phyloP scores from a whole-genome alignment of 23 red algal species.

The Gracilaria gracilis region DNA sequence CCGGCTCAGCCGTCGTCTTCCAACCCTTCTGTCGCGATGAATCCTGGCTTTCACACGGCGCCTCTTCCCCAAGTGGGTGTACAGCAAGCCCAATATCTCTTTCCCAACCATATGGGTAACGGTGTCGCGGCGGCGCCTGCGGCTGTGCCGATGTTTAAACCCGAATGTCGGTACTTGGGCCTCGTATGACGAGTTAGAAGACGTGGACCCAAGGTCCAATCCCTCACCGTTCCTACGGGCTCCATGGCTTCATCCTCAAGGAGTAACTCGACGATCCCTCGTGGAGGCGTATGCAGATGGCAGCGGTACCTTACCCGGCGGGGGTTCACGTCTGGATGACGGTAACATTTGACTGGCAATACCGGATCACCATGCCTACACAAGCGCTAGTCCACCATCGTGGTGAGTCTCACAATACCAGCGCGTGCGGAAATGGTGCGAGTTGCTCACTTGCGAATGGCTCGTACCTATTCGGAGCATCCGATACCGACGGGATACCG shows the following conservation, averaged over 20 bases:
- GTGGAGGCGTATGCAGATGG: constrained; percentile 11
- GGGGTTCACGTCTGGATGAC: background rate
- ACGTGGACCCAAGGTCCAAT: background rate
- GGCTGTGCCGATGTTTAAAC: too few relatives aligned
- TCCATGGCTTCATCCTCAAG: constrained; percentile 11
- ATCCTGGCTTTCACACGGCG: too few relatives aligned
- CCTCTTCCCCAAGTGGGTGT: too few relatives aligned
- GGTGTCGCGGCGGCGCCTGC: too few relatives aligned
- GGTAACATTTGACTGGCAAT: background rate
- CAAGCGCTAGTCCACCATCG: background rate
- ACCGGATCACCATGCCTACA: background rate
- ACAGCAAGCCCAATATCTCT: too few relatives aligned
- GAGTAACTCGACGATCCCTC: background rate
- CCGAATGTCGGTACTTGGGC: background rate
- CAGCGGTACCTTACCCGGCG: background rate
- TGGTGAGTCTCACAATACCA: constrained; percentile 2
- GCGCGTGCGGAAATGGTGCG: background rate
- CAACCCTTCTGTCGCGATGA: too few relatives aligned
- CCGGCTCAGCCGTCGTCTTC: background rate
- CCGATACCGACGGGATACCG: background rate
- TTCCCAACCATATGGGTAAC: too few relatives aligned
- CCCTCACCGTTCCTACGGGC: background rate
- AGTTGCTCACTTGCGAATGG: background rate
- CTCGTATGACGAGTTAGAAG: background rate
- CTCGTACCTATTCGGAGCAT: background rate